Percentiles rank a stretch among this genome's conserved stretches.
phyloP scores from a whole-genome alignment of 2,329 filamentous ascomycete genomes.

The Rosellinia necatrix region DNA sequence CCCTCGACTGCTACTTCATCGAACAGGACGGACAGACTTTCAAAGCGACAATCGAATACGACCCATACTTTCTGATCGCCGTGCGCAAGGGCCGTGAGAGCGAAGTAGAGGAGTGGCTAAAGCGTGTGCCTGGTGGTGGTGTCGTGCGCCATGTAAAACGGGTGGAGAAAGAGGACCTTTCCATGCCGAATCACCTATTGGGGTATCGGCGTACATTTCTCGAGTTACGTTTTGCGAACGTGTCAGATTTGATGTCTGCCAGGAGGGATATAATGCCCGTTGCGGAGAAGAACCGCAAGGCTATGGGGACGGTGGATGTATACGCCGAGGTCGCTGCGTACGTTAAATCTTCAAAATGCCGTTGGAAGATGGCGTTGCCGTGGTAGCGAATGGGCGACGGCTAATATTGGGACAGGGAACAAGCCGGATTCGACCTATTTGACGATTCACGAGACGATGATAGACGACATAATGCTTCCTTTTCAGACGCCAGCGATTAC shows the following conservation, averaged over 20 bases:
- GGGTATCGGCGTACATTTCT: conserved; percentile 90
- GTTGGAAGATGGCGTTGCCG: neutral
- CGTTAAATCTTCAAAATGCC: conserved; percentile 41
- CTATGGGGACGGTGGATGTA: conserved; percentile 95
- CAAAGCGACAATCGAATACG: conserved; percentile 95
- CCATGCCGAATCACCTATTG: conserved; percentile 93
- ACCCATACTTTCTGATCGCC: conserved; percentile 93
- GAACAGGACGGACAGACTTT: conserved; percentile 87
- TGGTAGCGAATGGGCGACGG: neutral
- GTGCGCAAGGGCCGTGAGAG: conserved; percentile 85
- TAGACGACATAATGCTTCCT: conserved; percentile 73
- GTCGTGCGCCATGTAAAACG: conserved; percentile 77
- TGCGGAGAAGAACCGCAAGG: conserved; percentile 95
- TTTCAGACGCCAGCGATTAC: conserved; percentile 91
- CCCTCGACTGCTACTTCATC: conserved; percentile 96
- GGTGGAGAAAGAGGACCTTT: conserved; percentile 89
- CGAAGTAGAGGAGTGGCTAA: conserved; percentile 95
- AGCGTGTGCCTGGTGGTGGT: conserved; percentile 77
- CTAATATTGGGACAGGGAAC: conserved; percentile 36
- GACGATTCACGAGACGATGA: conserved; percentile 84
- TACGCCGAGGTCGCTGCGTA: conserved; percentile 95
- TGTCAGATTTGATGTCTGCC: conserved; percentile 82
- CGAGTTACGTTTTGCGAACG: conserved; percentile 84
- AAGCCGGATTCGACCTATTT: conserved; percentile 80
- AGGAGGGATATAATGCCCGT: conserved; percentile 84